phyloP scores from a whole-genome alignment of 306 rosid genomes.

The Urtica urens region DNA sequence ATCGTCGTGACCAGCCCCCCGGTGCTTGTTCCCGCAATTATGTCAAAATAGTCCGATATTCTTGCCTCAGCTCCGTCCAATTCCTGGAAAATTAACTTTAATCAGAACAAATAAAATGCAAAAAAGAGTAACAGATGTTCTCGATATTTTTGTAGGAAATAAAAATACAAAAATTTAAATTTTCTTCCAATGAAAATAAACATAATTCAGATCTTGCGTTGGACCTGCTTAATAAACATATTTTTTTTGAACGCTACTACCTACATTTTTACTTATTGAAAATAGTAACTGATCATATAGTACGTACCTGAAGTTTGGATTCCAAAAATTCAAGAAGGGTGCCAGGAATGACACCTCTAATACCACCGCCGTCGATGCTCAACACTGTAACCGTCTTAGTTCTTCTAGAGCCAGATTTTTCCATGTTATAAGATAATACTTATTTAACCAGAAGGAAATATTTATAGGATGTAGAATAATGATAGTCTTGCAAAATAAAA shows the following conservation, averaged over 20 bases:
- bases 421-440: no score
- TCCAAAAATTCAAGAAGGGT: slow-evolving; percentile 14
- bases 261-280: no score
- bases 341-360: slow-evolving; percentile 19
- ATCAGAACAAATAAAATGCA: no score
- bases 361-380: slow-evolving; percentile 23
- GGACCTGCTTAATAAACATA: no score
- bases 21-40: slow-evolving; percentile 17
- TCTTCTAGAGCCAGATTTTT: not conserved
- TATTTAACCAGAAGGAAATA: no score
- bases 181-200: no score
- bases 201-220: not conserved
- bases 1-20: slow-evolving; percentile 25
- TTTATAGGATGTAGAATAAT: no score
- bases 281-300: not conserved
- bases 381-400: slow-evolving; percentile 6
- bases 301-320: slow-evolving; percentile 14
- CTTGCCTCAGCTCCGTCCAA: slow-evolving; percentile 3
- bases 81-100: slow-evolving; percentile 2
- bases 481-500: no score
- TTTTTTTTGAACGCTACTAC: not conserved
- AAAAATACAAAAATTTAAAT: no score
- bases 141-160: no score
- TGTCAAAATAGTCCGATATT: slow-evolving; percentile 17
- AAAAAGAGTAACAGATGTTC: no score